Evolutionary conservation across 352 stramenopile genomes (phyloP).

Genomic region (Blastocystis sp.): DNA sequence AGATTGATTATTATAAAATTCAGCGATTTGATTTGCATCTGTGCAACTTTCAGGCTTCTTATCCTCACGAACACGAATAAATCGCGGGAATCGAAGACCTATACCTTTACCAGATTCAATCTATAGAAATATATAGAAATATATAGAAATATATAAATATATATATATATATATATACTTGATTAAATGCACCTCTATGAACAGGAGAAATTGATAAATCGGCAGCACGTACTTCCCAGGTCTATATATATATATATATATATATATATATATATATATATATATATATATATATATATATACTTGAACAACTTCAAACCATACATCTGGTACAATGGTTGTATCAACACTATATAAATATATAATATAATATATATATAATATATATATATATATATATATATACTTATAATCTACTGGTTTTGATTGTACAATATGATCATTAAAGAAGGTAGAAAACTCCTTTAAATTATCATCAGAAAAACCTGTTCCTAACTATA

Average conservation of each 20-base stretch:
- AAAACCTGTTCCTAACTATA: slow-evolving; percentile 80
- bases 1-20: slow-evolving; percentile 64
- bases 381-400: slow-evolving; percentile 27
- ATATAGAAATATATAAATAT: too few species aligned
- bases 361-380: slow-evolving; percentile 33
- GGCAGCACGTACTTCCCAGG: slow-evolving; percentile 94
- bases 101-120: slow-evolving; percentile 62
- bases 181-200: slow-evolving; percentile 81
- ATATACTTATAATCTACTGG: slow-evolving; percentile 5
- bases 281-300: neutral
- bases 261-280: neutral
- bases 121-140: too few species aligned
- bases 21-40: slow-evolving; percentile 72
- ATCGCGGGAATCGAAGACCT: slow-evolving; percentile 89
- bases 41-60: slow-evolving; percentile 85
- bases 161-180: too few species aligned
- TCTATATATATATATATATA: slow-evolving; percentile 62
- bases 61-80: slow-evolving; percentile 85
- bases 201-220: slow-evolving; percentile 91
- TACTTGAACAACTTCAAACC: slow-evolving; percentile 65
- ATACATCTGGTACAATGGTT: slow-evolving; percentile 63
- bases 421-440: slow-evolving; percentile 42
- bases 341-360: slow-evolving; percentile 39
- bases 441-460: slow-evolving; percentile 53
- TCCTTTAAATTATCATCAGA: slow-evolving; percentile 86